Percentiles rank a stretch among this genome's conserved stretches.
Conservation (phyloP, 768 basidiomycete species). For the Leucosporidium yakuticum region DNA sequence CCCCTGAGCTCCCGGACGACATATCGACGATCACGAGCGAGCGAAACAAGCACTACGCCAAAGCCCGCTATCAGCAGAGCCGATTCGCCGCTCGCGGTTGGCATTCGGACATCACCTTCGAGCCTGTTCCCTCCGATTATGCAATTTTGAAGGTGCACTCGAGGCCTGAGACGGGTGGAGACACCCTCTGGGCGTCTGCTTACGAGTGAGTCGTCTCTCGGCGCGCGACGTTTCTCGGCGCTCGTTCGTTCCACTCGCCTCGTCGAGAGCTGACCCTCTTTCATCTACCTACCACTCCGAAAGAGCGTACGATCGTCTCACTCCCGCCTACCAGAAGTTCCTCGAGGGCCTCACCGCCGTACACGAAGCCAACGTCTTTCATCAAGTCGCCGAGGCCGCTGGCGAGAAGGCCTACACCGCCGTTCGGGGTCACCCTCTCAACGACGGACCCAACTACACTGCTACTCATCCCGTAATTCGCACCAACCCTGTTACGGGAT, state of each 20-base stretch:
- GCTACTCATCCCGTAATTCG: slow-evolving; percentile 48
- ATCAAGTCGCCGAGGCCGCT: slow-evolving; percentile 41
- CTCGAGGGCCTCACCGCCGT: slow-evolving; percentile 57
- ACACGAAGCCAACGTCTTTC: slow-evolving; percentile 46
- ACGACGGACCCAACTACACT: slow-evolving; percentile 50
- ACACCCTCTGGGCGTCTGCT: slow-evolving; percentile 47
- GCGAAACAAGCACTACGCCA: slow-evolving; percentile 36
- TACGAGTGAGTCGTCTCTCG: too few species aligned
- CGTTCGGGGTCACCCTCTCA: slow-evolving; percentile 50
- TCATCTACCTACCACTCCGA: too few species aligned
- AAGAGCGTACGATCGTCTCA: slow-evolving; percentile 62
- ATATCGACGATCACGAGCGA: slow-evolving; percentile 53
- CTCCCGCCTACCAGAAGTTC: slow-evolving; percentile 52
- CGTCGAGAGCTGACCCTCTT: not conserved
- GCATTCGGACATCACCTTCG: slow-evolving; percentile 17
- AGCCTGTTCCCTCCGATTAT: slow-evolving; percentile 54
- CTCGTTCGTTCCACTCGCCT: not conserved
- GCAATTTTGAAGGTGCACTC: slow-evolving; percentile 49
- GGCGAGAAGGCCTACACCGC: not conserved
- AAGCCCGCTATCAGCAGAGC: not conserved
- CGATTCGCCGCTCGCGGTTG: slow-evolving; percentile 1
- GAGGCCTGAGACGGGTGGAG: slow-evolving; percentile 40
- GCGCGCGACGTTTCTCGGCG: not conserved
- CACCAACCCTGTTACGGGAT: slow-evolving; percentile 36
- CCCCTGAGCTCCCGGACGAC: slow-evolving; percentile 50